Evolutionary conservation across 1,284 basidiomycete species (phyloP).

Genomic region (Sanghuangporus baumii): DNA sequence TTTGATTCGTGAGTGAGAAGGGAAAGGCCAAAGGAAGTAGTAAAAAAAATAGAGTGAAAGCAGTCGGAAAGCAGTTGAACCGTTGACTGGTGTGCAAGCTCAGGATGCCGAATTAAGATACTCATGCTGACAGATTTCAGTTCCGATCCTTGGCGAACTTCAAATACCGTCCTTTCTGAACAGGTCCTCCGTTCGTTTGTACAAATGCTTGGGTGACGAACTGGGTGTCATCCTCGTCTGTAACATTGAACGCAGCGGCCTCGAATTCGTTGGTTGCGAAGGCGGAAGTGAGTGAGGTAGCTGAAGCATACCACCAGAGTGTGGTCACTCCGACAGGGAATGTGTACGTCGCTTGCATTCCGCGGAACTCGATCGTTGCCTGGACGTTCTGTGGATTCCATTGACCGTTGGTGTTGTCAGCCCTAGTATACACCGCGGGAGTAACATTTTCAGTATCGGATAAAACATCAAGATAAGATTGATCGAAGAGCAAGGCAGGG

Average conservation of each 20-base stretch:
- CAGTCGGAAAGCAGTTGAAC: background rate
- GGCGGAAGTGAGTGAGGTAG: background rate
- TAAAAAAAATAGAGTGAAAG: no score
- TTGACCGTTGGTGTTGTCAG: slow-evolving; percentile 42
- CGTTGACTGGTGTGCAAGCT: no score
- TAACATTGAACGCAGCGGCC: background rate
- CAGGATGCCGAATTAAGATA: no score
- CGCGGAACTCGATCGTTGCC: slow-evolving; percentile 67
- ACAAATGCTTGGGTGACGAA: slow-evolving; percentile 7
- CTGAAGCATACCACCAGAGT: slow-evolving; percentile 40
- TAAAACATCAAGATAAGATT: background rate
- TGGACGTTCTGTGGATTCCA: slow-evolving; percentile 60
- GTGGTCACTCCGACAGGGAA: slow-evolving; percentile 60
- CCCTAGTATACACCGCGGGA: slow-evolving; percentile 27
- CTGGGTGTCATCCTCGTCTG: background rate
- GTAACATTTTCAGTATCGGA: background rate
- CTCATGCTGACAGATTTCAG: background rate
- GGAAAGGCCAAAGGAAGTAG: no score
- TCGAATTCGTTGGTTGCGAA: background rate
- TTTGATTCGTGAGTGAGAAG: no score
- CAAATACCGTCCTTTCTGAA: slow-evolving; percentile 1
- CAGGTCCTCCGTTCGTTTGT: slow-evolving; percentile 1
- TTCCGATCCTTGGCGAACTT: slow-evolving; percentile 6
- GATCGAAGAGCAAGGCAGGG: background rate
- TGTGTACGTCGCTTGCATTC: slow-evolving; percentile 58